These are phyloP conservation scores for Albizia julibrissin DNA, from an alignment of 306 rosid species.

Conservation along the genomic window DNA sequence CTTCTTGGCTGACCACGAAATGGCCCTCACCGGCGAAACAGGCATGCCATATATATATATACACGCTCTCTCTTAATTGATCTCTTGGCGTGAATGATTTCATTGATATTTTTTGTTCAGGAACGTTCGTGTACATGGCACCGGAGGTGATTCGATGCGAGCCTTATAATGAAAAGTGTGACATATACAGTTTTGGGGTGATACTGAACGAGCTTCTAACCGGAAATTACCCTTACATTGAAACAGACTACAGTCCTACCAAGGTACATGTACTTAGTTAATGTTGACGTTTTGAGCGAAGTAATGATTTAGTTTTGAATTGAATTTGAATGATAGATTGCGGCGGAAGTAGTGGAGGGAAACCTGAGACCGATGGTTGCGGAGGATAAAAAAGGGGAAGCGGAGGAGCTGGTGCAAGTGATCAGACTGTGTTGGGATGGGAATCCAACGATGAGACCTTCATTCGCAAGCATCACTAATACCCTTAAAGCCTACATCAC, in stretches of 20 bases:
- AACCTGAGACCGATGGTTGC: slow-evolving; percentile 66
- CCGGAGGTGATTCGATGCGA: slow-evolving; percentile 68
- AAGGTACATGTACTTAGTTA: slow-evolving; percentile 40
- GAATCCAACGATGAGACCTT: slow-evolving; percentile 56
- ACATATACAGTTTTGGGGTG: slow-evolving; percentile 68
- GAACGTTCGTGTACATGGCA: slow-evolving; percentile 80
- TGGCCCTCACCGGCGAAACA: slow-evolving; percentile 57
- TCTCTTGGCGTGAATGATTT: background rate
- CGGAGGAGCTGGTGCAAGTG: slow-evolving; percentile 51
- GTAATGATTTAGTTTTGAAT: background rate
- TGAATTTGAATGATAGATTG: slow-evolving; percentile 49
- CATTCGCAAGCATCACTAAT: slow-evolving; percentile 49
- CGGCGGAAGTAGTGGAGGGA: slow-evolving; percentile 73
- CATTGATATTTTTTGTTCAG: slow-evolving; percentile 26
- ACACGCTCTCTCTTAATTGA: background rate
- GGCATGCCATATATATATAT: slow-evolving; percentile 3
- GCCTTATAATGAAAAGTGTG: slow-evolving; percentile 81
- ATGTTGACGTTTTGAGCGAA: background rate
- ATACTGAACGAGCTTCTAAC: slow-evolving; percentile 68
- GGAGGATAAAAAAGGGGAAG: slow-evolving; percentile 36
- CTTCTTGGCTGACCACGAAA: slow-evolving; percentile 54
- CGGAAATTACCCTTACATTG: slow-evolving; percentile 64
- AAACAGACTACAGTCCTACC: slow-evolving; percentile 59
- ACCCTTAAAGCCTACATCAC: slow-evolving; percentile 37
- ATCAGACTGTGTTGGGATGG: slow-evolving; percentile 59